A percentile compares a stretch with the other conserved stretches of the same genome.
phyloP scores from a whole-genome alignment of 257 asterid species.

The Gynochthodes officinalis region DNA sequence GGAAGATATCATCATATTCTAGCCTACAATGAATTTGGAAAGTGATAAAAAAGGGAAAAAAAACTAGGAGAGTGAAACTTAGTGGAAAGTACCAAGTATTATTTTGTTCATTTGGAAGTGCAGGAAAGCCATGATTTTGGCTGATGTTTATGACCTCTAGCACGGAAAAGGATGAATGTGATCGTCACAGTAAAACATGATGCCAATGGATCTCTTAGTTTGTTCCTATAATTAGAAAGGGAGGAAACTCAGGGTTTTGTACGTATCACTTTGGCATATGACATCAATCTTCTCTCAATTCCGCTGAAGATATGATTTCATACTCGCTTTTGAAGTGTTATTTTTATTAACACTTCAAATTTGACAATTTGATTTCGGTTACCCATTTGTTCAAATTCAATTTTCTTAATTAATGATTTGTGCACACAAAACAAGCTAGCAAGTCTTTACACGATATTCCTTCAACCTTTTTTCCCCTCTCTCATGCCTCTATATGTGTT shows the following conservation, averaged over 20 bases:
- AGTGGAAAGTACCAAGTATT: not conserved
- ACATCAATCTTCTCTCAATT: too few relatives aligned
- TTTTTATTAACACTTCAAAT: too few relatives aligned
- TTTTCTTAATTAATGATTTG: too few relatives aligned
- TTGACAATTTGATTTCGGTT: too few relatives aligned
- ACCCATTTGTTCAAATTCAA: too few relatives aligned
- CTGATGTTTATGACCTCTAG: not conserved
- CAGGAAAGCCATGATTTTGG: not conserved
- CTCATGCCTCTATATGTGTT: too few relatives aligned
- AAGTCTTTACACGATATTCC: too few relatives aligned
- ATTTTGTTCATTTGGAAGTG: not conserved
- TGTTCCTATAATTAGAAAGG: not conserved
- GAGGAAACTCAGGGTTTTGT: not conserved
- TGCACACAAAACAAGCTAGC: too few relatives aligned
- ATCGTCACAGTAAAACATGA: not conserved
- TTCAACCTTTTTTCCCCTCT: too few relatives aligned
- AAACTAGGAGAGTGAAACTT: not conserved
- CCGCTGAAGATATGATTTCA: too few relatives aligned
- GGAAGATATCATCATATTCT: not conserved
- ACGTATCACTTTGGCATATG: too few relatives aligned
- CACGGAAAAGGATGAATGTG: not conserved
- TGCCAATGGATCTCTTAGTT: not conserved
- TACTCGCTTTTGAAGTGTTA: too few relatives aligned
- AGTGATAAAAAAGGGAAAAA: not conserved
- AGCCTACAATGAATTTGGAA: not conserved